phyloP scores from a whole-genome alignment of 225 moss, liverwort and hornwort species.

The Straminergon stramineum region DNA sequence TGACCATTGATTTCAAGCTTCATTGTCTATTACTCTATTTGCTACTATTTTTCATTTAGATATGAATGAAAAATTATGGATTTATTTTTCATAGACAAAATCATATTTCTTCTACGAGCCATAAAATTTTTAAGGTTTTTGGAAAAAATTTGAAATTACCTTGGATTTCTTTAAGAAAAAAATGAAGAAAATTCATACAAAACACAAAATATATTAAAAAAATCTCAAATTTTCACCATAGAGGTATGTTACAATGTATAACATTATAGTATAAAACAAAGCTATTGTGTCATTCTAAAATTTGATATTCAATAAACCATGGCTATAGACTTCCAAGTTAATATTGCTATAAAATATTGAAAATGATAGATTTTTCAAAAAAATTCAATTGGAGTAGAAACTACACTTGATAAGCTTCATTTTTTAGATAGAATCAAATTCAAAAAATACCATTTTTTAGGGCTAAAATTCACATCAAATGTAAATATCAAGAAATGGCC shows the following conservation, averaged over 20 bases:
- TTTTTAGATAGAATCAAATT: neutral
- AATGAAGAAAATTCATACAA: neutral
- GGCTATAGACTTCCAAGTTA: neutral
- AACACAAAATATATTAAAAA: neutral
- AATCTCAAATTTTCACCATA: neutral
- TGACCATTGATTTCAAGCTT: neutral
- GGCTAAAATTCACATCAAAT: neutral
- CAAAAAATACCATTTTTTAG: neutral
- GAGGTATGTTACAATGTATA: neutral
- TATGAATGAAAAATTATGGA: neutral
- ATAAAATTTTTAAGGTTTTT: neutral
- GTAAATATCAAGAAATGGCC: too few relatives aligned
- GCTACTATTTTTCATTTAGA: neutral
- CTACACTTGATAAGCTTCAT: accelerated
- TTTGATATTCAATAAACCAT: neutral
- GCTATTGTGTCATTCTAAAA: too few relatives aligned
- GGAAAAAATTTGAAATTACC: neutral
- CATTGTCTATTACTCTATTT: accelerated
- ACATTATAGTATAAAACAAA: neutral
- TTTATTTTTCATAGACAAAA: neutral
- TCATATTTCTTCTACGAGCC: neutral
- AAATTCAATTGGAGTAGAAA: neutral
- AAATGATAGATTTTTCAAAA: neutral
- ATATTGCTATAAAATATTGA: neutral
- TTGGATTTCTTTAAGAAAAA: neutral